Evolutionary conservation across 2,329 filamentous ascomycete genomes (phyloP).

Genomic region (Scopulariopsis brevicaulis): DNA sequence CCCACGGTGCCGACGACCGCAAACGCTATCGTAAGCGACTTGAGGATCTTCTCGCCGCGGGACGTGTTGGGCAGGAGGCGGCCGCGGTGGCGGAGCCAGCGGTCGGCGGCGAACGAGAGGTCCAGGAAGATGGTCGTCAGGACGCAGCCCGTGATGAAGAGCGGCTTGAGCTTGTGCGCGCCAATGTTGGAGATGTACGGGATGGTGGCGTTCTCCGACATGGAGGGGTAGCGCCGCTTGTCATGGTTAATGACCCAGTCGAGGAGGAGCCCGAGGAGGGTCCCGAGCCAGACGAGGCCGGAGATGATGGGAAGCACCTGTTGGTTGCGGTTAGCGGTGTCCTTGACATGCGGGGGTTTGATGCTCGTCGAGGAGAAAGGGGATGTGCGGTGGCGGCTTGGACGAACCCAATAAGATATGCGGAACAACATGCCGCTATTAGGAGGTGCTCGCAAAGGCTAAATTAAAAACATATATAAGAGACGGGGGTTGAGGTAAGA

Average conservation of each 20-base stretch:
- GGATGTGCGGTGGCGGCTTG: neutral
- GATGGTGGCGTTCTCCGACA: slow-evolving; percentile 45
- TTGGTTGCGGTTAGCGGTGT: neutral
- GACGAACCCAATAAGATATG: slow-evolving; percentile 27
- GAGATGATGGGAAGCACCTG: slow-evolving; percentile 60
- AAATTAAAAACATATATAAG: neutral
- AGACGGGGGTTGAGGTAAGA: neutral
- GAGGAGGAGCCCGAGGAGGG: slow-evolving; percentile 59
- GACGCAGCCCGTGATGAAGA: slow-evolving; percentile 64
- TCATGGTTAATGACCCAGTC: slow-evolving; percentile 51
- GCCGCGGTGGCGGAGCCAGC: slow-evolving; percentile 73
- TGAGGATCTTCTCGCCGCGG: slow-evolving; percentile 49
- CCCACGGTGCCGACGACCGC: slow-evolving; percentile 68
- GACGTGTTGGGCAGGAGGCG: slow-evolving; percentile 66
- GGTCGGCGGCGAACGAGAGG: slow-evolving; percentile 67
- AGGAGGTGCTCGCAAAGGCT: neutral
- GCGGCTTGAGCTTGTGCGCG: slow-evolving; percentile 52
- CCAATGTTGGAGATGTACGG: slow-evolving; percentile 65
- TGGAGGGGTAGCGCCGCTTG: slow-evolving; percentile 45
- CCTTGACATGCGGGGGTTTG: neutral
- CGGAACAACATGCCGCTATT: neutral
- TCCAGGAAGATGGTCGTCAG: slow-evolving; percentile 73
- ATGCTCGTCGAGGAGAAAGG: neutral
- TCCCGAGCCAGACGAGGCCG: slow-evolving; percentile 52
- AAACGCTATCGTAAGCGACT: slow-evolving; percentile 48